Evolutionary conservation across 768 basidiomycete genomes (phyloP).

Genomic region (Lactifluus echinatus): DNA sequence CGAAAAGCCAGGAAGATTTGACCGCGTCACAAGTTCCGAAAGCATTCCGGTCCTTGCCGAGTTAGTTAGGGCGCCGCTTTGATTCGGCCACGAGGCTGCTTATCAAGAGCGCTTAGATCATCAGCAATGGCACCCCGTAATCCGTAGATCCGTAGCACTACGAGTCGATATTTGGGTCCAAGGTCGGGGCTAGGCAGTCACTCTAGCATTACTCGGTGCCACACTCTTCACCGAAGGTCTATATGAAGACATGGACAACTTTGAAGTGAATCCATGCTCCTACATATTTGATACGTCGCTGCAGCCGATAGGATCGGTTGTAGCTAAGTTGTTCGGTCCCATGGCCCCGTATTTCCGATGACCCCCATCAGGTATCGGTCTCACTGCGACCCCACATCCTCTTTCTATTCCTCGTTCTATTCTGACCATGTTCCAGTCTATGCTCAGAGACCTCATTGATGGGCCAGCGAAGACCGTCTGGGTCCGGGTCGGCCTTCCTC

Average conservation of each 20-base stretch:
- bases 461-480: constrained; percentile 30
- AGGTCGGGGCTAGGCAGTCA: no score
- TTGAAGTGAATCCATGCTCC: no score
- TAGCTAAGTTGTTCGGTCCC: no score
- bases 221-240: no score
- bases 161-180: no score
- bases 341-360: background rate
- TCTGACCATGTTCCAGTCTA: constrained; percentile 1
- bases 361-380: background rate
- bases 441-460: constrained; percentile 7
- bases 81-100: background rate
- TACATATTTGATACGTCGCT: no score
- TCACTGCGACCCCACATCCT: background rate
- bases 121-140: no score
- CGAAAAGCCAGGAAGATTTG: constrained; percentile 26
- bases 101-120: background rate
- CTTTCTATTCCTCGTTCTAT: background rate
- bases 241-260: no score
- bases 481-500: constrained; percentile 34
- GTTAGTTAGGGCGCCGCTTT: background rate
- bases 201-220: no score
- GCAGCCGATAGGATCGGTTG: no score
- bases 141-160: no score
- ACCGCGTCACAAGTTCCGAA: constrained; percentile 15
- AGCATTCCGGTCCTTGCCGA: background rate